These are phyloP conservation scores for Cyphellophora europaea DNA, from an alignment of 2,329 filamentous ascomycete species.

Conservation along the genomic window DNA sequence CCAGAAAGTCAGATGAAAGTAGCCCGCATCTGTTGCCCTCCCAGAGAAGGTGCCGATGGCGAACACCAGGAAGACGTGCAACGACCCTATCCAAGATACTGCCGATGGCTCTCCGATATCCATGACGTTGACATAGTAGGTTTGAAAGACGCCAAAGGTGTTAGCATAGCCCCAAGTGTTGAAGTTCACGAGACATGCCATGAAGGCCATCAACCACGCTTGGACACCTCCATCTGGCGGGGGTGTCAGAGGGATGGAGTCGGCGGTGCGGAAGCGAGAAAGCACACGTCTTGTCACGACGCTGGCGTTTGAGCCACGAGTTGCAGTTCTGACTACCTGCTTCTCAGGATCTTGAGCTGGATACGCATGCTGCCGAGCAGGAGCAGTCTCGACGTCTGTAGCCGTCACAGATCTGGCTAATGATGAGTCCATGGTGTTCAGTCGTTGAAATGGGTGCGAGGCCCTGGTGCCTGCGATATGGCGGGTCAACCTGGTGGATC, in stretches of 20 bases:
- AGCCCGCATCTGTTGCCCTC: slow-evolving; percentile 42
- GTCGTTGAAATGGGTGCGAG: too few relatives aligned
- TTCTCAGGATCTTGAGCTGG: too few relatives aligned
- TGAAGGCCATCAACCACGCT: slow-evolving; percentile 46
- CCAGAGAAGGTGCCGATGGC: slow-evolving; percentile 42
- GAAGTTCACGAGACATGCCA: slow-evolving; percentile 46
- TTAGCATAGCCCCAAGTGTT: slow-evolving; percentile 37
- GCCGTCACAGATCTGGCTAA: background rate
- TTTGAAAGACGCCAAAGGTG: slow-evolving; percentile 33
- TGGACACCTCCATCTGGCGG: slow-evolving; percentile 41
- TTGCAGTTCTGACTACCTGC: too few relatives aligned
- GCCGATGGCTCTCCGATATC: slow-evolving; percentile 32
- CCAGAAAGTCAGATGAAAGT: slow-evolving; percentile 35
- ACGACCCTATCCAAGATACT: slow-evolving; percentile 43
- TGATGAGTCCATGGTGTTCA: background rate
- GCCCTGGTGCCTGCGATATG: too few relatives aligned
- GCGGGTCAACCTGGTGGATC: too few relatives aligned
- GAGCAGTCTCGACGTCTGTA: background rate
- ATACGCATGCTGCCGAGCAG: too few relatives aligned
- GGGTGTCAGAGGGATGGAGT: slow-evolving; percentile 27
- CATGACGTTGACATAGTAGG: slow-evolving; percentile 38
- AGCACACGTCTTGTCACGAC: slow-evolving; percentile 13
- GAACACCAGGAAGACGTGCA: slow-evolving; percentile 43
- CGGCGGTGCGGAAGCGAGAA: slow-evolving; percentile 27
- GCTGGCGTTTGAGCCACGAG: too few relatives aligned